These are phyloP conservation scores for Leishmania amazonensis DNA, from an alignment of 208 protist species.

Conservation along the genomic window DNA sequence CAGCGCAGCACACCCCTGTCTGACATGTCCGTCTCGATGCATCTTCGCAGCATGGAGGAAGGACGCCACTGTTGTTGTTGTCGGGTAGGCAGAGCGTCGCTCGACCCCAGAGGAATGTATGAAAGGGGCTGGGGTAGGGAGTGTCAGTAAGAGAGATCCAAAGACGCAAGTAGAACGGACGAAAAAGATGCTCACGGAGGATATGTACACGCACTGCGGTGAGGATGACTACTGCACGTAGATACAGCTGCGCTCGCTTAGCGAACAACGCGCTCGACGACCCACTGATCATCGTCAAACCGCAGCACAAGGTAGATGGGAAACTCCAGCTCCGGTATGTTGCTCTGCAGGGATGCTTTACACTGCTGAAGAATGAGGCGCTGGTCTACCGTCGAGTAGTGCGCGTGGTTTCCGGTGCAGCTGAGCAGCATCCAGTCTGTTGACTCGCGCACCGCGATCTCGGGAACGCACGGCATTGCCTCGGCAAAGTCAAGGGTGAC, in stretches of 20 bases:
- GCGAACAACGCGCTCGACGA: conserved; percentile 64
- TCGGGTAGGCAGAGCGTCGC: not conserved
- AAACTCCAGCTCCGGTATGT: conserved; percentile 47
- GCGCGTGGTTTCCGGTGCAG: conserved; percentile 60
- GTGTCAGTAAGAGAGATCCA: not conserved
- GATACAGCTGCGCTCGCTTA: conserved; percentile 8
- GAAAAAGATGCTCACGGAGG: not conserved
- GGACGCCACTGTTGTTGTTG: not conserved
- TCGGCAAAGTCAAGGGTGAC: conserved; percentile 73
- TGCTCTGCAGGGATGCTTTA: conserved; percentile 64
- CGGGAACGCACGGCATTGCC: conserved; percentile 57
- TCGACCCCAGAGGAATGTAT: not conserved
- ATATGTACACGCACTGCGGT: not conserved
- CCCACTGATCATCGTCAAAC: conserved; percentile 58
- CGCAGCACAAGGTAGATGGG: conserved; percentile 63
- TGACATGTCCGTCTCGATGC: not conserved
- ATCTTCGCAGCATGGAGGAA: not conserved
- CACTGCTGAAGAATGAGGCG: conserved; percentile 75
- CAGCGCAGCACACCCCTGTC: not conserved
- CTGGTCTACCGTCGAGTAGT: conserved; percentile 77
- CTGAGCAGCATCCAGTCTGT: conserved; percentile 82
- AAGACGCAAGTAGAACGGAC: not conserved
- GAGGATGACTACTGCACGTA: not conserved
- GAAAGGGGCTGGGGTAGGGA: not conserved
- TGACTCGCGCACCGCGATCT: conserved; percentile 79